Base-by-base conservation (phyloP, 2,329 filamentous ascomycete genomes). In the Neonectria ditissima region DNA sequence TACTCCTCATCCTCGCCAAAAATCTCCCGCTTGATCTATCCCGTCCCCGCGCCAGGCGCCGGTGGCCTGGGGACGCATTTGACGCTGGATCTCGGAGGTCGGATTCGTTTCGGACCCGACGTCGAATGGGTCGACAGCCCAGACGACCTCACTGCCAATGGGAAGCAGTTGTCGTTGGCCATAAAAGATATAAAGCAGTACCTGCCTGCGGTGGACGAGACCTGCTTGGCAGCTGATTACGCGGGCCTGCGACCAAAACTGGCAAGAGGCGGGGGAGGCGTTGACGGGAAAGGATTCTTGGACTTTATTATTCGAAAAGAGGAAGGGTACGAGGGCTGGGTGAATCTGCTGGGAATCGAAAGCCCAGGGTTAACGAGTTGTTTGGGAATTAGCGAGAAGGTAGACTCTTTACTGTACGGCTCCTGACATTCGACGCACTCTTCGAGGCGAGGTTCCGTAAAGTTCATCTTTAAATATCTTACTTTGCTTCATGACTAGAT, bases 311-410 rank as follows among this genome's bases (percentile, higher is more conserved):
- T 99, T 48, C 80, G 84, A 63, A 87, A 86, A 69, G 94, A 97
- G 78, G 86, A 93, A 1, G 94, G 92, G 0, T 94, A 87, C 73
- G 80, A 86, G 2, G 94, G 93, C 2, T 97, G 95, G 86, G 86
- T 98, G 5, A 97, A 97, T 81, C 76, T 98, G 69, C 75, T 98
- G 71, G 95, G 94, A 0, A 97, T 97, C 71, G 95, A 98, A 82
- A 97, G 93, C 78, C 95, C 95, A 0, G 95, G 95, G 3, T 80
- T 98, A 77, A 98, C 95, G 50, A 96, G 92, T 77, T 89, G 86
- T 70, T 80, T 98, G 80, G 94, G 94, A 1, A 95, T 97, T 78
- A 94, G 85, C 2, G 92, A 97, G 75, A 86, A 87, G 82, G 94
- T 97, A 0, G 77, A 80, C 34, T 73, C 76, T 47, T 66, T 89